These are phyloP conservation scores for Allantophomopsis cytisporea DNA, from an alignment of 2,329 filamentous ascomycete species.

Conservation along the genomic window DNA sequence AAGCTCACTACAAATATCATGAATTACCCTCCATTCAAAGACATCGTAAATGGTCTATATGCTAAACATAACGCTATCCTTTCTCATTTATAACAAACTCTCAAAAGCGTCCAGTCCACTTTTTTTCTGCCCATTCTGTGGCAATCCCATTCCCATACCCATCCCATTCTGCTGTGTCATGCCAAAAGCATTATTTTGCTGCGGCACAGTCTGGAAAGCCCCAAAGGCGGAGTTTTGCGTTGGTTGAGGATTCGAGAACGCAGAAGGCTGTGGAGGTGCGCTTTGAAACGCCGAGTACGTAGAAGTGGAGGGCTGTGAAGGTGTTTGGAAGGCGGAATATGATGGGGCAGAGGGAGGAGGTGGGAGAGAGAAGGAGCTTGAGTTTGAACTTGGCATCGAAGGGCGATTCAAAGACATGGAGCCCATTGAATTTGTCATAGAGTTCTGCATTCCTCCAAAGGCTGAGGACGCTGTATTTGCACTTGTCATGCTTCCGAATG, in stretches of 20 bases:
- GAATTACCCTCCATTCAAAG: too few species aligned
- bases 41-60: too few species aligned
- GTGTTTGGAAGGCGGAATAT: constrained; percentile 4
- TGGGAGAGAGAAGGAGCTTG: constrained; percentile 38
- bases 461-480: constrained; percentile 17
- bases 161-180: constrained; percentile 2
- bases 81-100: constrained; percentile 29
- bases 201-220: constrained; percentile 5
- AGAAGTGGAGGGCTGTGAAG: constrained; percentile 7
- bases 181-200: constrained; percentile 13
- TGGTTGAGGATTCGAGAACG: constrained; percentile 2
- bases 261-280: constrained; percentile 12
- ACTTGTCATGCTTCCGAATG: constrained; percentile 10
- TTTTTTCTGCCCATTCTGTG: constrained; percentile 13
- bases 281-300: constrained; percentile 6
- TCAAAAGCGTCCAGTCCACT: constrained; percentile 38
- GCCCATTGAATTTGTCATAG: constrained; percentile 29
- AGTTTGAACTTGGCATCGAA: constrained; percentile 20
- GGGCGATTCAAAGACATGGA: constrained; percentile 26
- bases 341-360: constrained; percentile 29
- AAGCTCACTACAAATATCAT: too few species aligned
- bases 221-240: constrained; percentile 5
- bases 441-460: constrained; percentile 21
- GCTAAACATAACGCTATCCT: too few species aligned
- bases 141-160: too few species aligned